These are phyloP conservation scores for Bipolaris bicolor DNA, from an alignment of 2,329 filamentous ascomycete genomes.

Conservation along the genomic window DNA sequence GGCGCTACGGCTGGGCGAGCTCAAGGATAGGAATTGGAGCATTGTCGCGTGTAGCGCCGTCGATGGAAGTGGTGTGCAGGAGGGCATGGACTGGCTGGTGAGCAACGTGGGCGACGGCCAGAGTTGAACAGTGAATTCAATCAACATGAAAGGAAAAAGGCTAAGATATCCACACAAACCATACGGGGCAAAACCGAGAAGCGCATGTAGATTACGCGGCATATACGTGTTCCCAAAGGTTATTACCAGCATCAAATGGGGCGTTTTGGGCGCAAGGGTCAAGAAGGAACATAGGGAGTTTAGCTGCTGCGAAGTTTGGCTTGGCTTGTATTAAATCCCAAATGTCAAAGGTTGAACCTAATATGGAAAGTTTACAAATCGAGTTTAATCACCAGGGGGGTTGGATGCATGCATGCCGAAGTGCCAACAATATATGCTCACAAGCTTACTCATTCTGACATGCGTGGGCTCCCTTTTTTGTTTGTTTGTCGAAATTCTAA, in stretches of 20 bases:
- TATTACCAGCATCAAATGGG: slow-evolving; percentile 31
- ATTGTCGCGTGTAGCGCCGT: slow-evolving; percentile 98
- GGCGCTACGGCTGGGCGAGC: slow-evolving; percentile 83
- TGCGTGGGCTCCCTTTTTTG: no score
- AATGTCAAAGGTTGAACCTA: background rate
- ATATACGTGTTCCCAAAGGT: slow-evolving; percentile 10
- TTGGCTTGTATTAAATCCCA: background rate
- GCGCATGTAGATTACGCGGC: slow-evolving; percentile 15
- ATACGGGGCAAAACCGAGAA: background rate
- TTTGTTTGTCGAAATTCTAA: slow-evolving; percentile 2
- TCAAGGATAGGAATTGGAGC: slow-evolving; percentile 98
- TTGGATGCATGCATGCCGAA: background rate
- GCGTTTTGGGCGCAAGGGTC: slow-evolving; percentile 24
- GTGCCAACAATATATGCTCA: background rate
- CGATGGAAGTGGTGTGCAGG: slow-evolving; percentile 89
- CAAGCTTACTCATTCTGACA: background rate
- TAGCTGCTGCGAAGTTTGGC: background rate
- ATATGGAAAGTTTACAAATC: background rate
- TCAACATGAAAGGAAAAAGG: background rate
- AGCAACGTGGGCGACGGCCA: slow-evolving; percentile 55
- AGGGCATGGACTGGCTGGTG: slow-evolving; percentile 99
- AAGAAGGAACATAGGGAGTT: slow-evolving; percentile 11
- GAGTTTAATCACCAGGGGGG: background rate
- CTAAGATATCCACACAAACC: background rate
- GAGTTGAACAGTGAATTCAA: background rate